Evolutionary conservation across 192 early-diverging fungal species (phyloP).

Genomic region (Lobulomyces angularis): DNA sequence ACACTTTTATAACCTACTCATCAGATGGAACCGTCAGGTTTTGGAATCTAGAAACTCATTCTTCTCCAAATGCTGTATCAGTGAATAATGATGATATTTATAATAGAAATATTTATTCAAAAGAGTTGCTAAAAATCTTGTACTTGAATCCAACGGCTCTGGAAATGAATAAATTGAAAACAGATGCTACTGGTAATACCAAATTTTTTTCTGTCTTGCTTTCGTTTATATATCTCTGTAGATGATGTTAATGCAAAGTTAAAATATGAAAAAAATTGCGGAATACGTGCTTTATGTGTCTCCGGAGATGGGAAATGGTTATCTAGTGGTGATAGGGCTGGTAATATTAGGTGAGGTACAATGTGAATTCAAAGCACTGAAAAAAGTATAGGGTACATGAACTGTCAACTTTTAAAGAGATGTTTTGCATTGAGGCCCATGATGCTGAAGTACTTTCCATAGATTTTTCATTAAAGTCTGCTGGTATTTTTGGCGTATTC

Average conservation of each 20-base stretch:
- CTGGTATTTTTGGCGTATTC: too few species aligned
- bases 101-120: conserved; percentile 44
- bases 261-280: conserved; percentile 34
- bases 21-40: conserved; percentile 67
- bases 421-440: conserved; percentile 60
- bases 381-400: conserved; percentile 37
- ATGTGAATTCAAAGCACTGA: not conserved
- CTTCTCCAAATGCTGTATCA: not conserved
- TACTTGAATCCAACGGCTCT: conserved; percentile 39
- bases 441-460: conserved; percentile 65
- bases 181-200: too few species aligned
- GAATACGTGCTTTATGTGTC: conserved; percentile 55
- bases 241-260: not conserved
- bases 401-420: conserved; percentile 41
- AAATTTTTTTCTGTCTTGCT: too few species aligned
- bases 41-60: conserved; percentile 52
- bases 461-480: too few species aligned
- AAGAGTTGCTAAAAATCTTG: conserved; percentile 44
- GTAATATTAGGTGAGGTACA: conserved; percentile 42
- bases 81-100: conserved; percentile 10
- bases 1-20: conserved; percentile 61
- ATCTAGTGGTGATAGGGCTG: conserved; percentile 60
- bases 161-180: too few species aligned
- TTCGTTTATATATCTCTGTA: conserved; percentile 11
- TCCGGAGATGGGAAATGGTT: conserved; percentile 49